Evolutionary conservation across 2,329 filamentous ascomycete genomes (phyloP).

Genomic region (Colletotrichum sansevieriae): DNA sequence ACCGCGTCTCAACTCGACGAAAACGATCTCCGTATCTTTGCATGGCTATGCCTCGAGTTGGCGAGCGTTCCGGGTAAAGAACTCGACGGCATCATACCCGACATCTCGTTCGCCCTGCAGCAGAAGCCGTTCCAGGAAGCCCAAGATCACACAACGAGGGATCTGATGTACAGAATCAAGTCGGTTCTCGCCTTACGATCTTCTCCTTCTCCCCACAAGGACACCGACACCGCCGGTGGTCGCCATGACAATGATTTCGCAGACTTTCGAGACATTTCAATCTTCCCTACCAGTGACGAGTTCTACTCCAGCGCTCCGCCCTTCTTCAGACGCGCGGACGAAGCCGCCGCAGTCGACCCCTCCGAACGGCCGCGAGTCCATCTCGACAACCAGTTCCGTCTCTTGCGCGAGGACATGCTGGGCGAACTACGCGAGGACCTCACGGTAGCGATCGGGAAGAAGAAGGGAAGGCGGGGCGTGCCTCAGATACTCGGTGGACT

Average conservation of each 20-base stretch:
- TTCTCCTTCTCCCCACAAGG: conserved; percentile 38
- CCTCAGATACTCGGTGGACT: conserved; percentile 56
- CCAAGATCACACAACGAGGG: conserved; percentile 44
- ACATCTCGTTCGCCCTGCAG: conserved; percentile 47
- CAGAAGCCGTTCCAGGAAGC: conserved; percentile 45
- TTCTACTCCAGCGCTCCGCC: conserved; percentile 64
- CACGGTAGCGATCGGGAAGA: conserved; percentile 62
- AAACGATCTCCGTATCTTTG: conserved; percentile 53
- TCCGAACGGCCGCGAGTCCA: conserved; percentile 61
- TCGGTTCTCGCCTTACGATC: conserved; percentile 52
- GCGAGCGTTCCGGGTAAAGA: conserved; percentile 52
- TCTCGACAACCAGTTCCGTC: conserved; percentile 78
- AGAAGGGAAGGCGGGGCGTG: conserved; percentile 56
- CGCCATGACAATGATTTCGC: conserved; percentile 80
- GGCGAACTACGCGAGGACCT: conserved; percentile 74
- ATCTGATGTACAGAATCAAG: conserved; percentile 53
- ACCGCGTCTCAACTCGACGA: conserved; percentile 49
- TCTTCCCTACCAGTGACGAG: conserved; percentile 77
- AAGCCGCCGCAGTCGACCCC: conserved; percentile 56
- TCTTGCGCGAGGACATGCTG: conserved; percentile 79
- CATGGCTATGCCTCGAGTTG: conserved; percentile 64
- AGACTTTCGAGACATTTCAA: conserved; percentile 71
- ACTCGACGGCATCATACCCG: conserved; percentile 43
- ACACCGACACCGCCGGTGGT: conserved; percentile 65
- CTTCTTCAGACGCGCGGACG: conserved; percentile 67